A percentile compares a stretch with the other conserved stretches of the same genome.
These are phyloP conservation scores for Panellus pusillus DNA, from an alignment of 768 basidiomycete genomes.

Conservation along the genomic window DNA sequence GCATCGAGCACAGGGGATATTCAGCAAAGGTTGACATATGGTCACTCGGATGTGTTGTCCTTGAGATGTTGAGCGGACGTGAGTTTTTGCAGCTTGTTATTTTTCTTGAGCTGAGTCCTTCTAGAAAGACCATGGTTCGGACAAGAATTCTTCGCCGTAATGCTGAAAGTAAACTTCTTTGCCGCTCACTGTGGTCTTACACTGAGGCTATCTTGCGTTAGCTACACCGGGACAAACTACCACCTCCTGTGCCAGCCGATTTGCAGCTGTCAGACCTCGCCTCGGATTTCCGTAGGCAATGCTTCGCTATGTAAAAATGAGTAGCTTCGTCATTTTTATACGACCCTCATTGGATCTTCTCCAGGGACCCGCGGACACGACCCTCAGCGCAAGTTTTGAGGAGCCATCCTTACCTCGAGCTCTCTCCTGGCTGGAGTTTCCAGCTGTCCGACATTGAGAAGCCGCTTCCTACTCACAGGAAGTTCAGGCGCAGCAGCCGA, in stretches of 20 bases:
- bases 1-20: slow-evolving; percentile 70
- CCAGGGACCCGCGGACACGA: slow-evolving; percentile 68
- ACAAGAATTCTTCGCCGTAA: slow-evolving; percentile 70
- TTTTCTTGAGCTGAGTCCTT: no score
- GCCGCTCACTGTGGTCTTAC: background rate
- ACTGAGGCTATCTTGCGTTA: slow-evolving; percentile 26
- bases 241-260: slow-evolving; percentile 77
- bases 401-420: slow-evolving; percentile 60
- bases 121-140: slow-evolving; percentile 47
- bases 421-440: slow-evolving; percentile 53
- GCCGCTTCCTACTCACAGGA: background rate
- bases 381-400: slow-evolving; percentile 66
- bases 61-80: slow-evolving; percentile 91
- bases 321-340: background rate
- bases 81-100: no score
- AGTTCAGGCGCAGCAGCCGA: background rate
- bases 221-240: slow-evolving; percentile 64
- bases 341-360: background rate
- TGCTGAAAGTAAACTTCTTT: slow-evolving; percentile 64
- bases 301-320: slow-evolving; percentile 65
- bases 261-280: slow-evolving; percentile 62
- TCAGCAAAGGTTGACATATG: slow-evolving; percentile 96
- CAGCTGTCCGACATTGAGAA: slow-evolving; percentile 23
- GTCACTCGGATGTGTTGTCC: slow-evolving; percentile 81
- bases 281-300: slow-evolving; percentile 70